phyloP scores from a whole-genome alignment of 352 stramenopile genomes.

The Globisporangium polare region DNA sequence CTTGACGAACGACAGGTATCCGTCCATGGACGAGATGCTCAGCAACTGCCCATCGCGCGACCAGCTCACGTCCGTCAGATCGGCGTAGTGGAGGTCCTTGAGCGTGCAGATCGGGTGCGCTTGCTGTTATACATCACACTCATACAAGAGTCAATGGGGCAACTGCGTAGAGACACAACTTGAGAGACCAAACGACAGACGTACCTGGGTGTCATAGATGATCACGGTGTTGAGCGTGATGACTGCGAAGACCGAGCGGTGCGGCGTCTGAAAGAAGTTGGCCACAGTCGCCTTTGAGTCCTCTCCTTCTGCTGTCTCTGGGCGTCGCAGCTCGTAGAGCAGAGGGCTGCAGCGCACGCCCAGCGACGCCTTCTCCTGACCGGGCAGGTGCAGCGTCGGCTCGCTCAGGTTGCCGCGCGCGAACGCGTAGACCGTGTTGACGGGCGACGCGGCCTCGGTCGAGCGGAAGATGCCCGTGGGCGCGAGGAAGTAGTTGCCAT shows the following conservation, averaged over 20 bases:
- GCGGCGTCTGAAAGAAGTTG: slow-evolving; percentile 80
- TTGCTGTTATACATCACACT: slow-evolving; percentile 31
- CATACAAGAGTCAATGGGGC: slow-evolving; percentile 10
- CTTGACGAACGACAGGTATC: slow-evolving; percentile 93
- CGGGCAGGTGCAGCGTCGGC: slow-evolving; percentile 90
- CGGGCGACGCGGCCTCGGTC: slow-evolving; percentile 28
- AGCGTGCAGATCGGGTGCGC: slow-evolving; percentile 84
- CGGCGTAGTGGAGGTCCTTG: slow-evolving; percentile 92
- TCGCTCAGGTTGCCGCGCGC: slow-evolving; percentile 88
- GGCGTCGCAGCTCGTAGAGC: slow-evolving; percentile 80
- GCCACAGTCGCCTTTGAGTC: not conserved
- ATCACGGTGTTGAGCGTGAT: slow-evolving; percentile 91
- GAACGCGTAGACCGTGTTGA: slow-evolving; percentile 94
- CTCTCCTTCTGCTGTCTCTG: not conserved
- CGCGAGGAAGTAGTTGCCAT: slow-evolving; percentile 90
- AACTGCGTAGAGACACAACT: not conserved
- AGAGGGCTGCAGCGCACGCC: slow-evolving; percentile 92
- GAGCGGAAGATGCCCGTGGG: slow-evolving; percentile 77
- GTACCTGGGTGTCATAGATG: slow-evolving; percentile 94
- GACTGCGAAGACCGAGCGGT: slow-evolving; percentile 91
- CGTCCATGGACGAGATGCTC: slow-evolving; percentile 93
- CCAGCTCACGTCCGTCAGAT: slow-evolving; percentile 94
- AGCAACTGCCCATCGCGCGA: slow-evolving; percentile 88
- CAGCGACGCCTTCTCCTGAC: slow-evolving; percentile 91
- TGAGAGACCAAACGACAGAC: not conserved